These are phyloP conservation scores for Diacronema lutheri DNA, from an alignment of 78 protist genomes.

Conservation along the genomic window DNA sequence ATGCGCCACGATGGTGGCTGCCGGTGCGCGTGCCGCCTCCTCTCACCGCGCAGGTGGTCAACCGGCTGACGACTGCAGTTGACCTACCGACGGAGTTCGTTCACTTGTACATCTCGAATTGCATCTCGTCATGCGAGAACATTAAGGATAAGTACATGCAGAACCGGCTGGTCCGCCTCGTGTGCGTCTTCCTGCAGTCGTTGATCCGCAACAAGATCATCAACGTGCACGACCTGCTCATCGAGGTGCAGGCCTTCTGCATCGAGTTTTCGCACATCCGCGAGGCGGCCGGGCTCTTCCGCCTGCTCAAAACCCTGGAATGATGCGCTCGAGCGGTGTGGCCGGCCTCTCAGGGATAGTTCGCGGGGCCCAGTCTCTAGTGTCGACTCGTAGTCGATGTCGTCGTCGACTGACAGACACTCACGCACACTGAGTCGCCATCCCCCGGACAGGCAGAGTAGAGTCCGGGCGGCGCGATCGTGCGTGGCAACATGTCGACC, in stretches of 20 bases:
- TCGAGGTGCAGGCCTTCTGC: conserved; percentile 57
- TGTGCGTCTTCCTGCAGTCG: conserved; percentile 82
- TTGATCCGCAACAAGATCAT: conserved; percentile 82
- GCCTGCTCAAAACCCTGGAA: conserved; percentile 23
- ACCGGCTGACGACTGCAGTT: conserved; percentile 76
- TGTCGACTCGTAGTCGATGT: too few relatives aligned
- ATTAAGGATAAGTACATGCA: conserved; percentile 71
- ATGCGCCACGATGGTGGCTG: too few relatives aligned
- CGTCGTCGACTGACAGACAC: too few relatives aligned
- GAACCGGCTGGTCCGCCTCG: conserved; percentile 77
- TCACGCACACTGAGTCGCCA: too few relatives aligned
- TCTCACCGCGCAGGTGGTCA: conserved; percentile 53
- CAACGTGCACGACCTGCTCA: conserved; percentile 55
- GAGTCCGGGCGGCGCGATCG: too few relatives aligned
- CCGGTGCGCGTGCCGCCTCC: too few relatives aligned
- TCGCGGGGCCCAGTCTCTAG: too few relatives aligned
- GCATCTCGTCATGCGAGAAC: conserved; percentile 76
- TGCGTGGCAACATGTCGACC: too few relatives aligned
- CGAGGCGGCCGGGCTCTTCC: conserved; percentile 51
- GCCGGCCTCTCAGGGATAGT: too few relatives aligned
- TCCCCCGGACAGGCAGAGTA: too few relatives aligned
- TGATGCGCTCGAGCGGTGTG: too few relatives aligned
- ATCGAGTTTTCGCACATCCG: conserved; percentile 47
- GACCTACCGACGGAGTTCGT: conserved; percentile 81
- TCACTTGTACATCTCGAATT: conserved; percentile 80